Conservation (phyloP, 192 early-diverging fungal genomes). For the Coemansia sp. region DNA sequence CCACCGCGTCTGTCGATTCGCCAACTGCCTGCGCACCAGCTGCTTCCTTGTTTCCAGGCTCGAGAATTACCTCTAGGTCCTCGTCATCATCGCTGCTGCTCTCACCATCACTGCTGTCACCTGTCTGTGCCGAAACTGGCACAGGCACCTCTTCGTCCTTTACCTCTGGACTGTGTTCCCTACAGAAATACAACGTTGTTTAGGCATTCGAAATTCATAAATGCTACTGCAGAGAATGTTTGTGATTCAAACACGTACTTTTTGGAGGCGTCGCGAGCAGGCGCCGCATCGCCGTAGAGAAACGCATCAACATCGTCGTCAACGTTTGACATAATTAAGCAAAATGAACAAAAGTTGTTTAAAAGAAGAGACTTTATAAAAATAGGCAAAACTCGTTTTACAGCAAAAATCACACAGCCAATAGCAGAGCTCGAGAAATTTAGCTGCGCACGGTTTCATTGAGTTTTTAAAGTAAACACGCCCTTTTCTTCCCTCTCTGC, state of each 20-base stretch:
- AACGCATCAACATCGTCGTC: slow-evolving; percentile 50
- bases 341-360: slow-evolving; percentile 4
- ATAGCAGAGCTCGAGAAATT: not conserved
- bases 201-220: not conserved
- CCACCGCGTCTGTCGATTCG: slow-evolving; percentile 3
- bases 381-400: not conserved
- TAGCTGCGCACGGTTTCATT: slow-evolving; percentile 1
- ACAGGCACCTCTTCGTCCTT: not conserved
- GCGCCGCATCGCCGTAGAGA: slow-evolving; percentile 40
- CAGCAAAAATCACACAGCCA: slow-evolving; percentile 1
- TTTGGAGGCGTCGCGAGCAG: not conserved
- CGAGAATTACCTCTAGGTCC: slow-evolving; percentile 47
- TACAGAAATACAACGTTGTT: not conserved
- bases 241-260: slow-evolving; percentile 4
- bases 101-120: slow-evolving; percentile 1
- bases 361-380: not conserved
- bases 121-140: not conserved
- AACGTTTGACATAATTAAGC: slow-evolving; percentile 16
- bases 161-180: not conserved
- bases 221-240: not conserved
- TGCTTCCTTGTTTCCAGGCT: slow-evolving; percentile 26
- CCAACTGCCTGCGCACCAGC: not conserved
- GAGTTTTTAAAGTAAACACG: not conserved
- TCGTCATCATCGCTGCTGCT: slow-evolving; percentile 27
- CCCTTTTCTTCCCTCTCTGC: not conserved